phyloP scores from a whole-genome alignment of 768 basidiomycete species.

The Hypsizygus marmoreus region DNA sequence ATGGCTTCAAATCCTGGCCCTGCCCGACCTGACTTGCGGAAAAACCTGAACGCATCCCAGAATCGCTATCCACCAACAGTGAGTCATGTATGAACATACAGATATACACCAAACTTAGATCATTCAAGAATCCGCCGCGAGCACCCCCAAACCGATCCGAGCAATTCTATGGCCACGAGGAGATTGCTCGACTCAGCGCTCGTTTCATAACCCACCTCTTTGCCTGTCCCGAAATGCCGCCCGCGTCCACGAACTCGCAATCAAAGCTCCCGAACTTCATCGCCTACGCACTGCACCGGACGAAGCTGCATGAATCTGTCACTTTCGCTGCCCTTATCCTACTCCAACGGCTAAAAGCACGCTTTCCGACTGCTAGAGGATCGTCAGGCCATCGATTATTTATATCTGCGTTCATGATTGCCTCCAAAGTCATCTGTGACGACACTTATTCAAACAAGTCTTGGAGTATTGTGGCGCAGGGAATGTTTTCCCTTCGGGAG shows the following conservation, averaged over 20 bases:
- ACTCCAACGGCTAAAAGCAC: slow-evolving; percentile 81
- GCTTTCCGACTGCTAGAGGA: slow-evolving; percentile 90
- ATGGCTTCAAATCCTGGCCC: slow-evolving; percentile 23
- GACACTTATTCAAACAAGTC: slow-evolving; percentile 94
- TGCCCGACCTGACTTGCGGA: slow-evolving; percentile 18
- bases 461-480: slow-evolving; percentile 89
- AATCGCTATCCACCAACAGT: slow-evolving; percentile 20
- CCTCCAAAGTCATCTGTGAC: slow-evolving; percentile 90
- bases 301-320: slow-evolving; percentile 69
- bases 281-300: slow-evolving; percentile 85
- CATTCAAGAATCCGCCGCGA: slow-evolving; percentile 16
- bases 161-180: slow-evolving; percentile 78
- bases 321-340: slow-evolving; percentile 69
- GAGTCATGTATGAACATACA: slow-evolving; percentile 4
- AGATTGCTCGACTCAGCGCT: slow-evolving; percentile 64
- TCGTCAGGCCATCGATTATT: slow-evolving; percentile 89
- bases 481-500: slow-evolving; percentile 82
- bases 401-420: slow-evolving; percentile 92
- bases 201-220: slow-evolving; percentile 86
- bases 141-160: slow-evolving; percentile 39
- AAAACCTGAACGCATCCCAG: slow-evolving; percentile 22
- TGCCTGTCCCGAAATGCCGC: slow-evolving; percentile 82
- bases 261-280: slow-evolving; percentile 77
- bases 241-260: slow-evolving; percentile 54
- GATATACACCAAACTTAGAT: slow-evolving; percentile 5